phyloP scores from a whole-genome alignment of 306 rosid species.

The Astragalus glycyphyllos region DNA sequence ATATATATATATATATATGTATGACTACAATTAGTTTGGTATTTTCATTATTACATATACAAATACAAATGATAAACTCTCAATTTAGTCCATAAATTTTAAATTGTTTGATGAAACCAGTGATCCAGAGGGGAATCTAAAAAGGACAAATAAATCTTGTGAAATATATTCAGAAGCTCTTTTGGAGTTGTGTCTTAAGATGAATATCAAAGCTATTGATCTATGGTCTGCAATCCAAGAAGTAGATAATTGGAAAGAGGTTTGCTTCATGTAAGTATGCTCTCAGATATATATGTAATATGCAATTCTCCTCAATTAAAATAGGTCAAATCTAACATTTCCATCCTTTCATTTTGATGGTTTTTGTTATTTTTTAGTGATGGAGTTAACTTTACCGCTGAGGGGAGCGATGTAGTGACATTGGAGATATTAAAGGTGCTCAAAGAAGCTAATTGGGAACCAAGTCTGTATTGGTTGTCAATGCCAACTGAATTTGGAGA shows the following conservation, averaged over 20 bases:
- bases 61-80: neutral
- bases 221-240: constrained; percentile 63
- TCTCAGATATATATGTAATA: no score
- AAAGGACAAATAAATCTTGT: constrained; percentile 51
- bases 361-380: constrained; percentile 53
- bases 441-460: constrained; percentile 70
- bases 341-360: neutral
- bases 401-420: constrained; percentile 65
- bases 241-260: constrained; percentile 57
- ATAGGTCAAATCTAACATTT: neutral
- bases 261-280: constrained; percentile 66
- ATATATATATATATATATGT: neutral
- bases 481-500: constrained; percentile 64
- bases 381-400: constrained; percentile 61
- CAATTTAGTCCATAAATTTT: no score
- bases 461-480: constrained; percentile 53
- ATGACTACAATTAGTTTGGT: no score
- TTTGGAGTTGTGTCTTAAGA: constrained; percentile 56
- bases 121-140: neutral
- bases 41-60: no score
- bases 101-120: constrained; percentile 39
- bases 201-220: constrained; percentile 63
- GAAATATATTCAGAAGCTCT: constrained; percentile 69
- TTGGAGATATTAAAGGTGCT: constrained; percentile 59
- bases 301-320: neutral